phyloP scores from a whole-genome alignment of 1,139 yeast genomes.

The Candida neerlandica region DNA sequence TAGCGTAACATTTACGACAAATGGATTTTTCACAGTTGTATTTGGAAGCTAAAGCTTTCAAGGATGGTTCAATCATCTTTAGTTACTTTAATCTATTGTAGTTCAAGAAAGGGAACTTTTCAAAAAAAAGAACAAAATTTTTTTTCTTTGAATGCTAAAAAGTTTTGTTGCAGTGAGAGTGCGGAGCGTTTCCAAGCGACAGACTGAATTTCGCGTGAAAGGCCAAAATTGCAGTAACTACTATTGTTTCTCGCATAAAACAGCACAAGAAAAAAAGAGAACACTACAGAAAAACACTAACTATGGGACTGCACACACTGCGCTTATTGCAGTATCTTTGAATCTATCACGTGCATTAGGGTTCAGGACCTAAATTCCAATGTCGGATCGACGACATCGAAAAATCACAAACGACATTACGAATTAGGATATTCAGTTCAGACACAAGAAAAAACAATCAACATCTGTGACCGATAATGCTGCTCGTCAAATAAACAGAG shows the following conservation, averaged over 20 bases:
- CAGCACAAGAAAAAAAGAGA: not conserved
- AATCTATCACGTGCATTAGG: constrained; percentile 1
- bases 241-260: not conserved
- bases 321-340: not conserved
- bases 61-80: constrained; percentile 95
- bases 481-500: not conserved
- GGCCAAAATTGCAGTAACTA: not conserved
- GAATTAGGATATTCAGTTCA: not conserved
- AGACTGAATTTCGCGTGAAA: not conserved
- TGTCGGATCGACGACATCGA: not conserved
- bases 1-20: constrained; percentile 99
- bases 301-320: constrained; percentile 2
- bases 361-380: not conserved
- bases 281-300: not conserved
- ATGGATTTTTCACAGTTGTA: constrained; percentile 99
- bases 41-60: constrained; percentile 98
- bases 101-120: constrained; percentile 2
- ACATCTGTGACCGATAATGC: not conserved
- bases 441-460: not conserved
- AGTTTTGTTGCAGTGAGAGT: not conserved
- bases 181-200: not conserved
- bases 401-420: not conserved
- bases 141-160: constrained; percentile 6
- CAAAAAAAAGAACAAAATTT: constrained; percentile 6
- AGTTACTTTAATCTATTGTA: constrained; percentile 17